Percentiles rank a stretch among this genome's conserved stretches.
phyloP scores from a whole-genome alignment of 257 asterid species.

The Ophiorrhiza pumila region DNA sequence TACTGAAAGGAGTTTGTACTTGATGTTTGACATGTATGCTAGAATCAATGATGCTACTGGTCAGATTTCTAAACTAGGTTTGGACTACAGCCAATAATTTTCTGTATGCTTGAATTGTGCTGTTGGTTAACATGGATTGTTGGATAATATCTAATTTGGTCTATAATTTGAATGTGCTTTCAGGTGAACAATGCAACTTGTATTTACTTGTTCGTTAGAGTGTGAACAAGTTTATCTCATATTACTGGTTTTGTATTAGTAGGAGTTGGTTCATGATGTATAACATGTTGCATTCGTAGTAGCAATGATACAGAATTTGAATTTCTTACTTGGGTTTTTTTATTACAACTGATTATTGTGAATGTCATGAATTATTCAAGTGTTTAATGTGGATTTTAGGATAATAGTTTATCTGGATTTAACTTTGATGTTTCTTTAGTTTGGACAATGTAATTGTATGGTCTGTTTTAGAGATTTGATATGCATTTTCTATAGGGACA shows the following conservation, averaged over 20 bases:
- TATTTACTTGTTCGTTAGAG: background rate
- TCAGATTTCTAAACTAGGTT: background rate
- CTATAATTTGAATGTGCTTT: background rate
- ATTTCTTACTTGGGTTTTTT: background rate
- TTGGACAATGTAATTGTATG: too few species aligned
- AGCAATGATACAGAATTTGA: too few species aligned
- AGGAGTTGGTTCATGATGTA: too few species aligned
- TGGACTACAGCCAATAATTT: background rate
- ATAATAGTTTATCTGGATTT: too few species aligned
- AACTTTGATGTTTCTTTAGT: background rate
- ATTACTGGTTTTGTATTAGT: background rate
- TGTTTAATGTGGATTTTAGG: background rate
- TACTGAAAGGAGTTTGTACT: background rate
- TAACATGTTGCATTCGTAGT: too few species aligned
- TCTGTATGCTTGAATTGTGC: too few species aligned
- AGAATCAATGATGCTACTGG: background rate
- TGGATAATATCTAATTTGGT: too few species aligned
- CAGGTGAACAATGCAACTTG: too few species aligned
- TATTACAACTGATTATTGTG: background rate
- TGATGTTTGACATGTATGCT: background rate
- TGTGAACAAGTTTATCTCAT: too few species aligned
- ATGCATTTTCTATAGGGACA: too few species aligned
- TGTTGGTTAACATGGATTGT: too few species aligned
- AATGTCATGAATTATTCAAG: background rate
- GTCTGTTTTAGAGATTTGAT: too few species aligned